phyloP scores from a whole-genome alignment of 768 basidiomycete genomes.

The Pulveroboletus sp. region DNA sequence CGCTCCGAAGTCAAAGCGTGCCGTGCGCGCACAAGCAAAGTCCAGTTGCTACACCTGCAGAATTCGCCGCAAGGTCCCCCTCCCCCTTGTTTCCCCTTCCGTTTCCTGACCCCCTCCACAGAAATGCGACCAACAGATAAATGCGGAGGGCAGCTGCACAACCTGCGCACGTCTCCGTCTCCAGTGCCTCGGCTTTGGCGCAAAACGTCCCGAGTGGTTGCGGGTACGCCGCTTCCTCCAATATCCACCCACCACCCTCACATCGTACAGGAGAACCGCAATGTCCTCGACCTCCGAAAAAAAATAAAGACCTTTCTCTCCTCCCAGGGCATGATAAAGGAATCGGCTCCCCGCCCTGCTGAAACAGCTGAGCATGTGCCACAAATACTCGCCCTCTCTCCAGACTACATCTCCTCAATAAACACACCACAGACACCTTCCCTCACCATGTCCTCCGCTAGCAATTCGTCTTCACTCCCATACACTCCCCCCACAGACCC shows the following conservation, averaged over 20 bases:
- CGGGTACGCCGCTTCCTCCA: conserved; percentile 46
- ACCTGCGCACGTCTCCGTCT: conserved; percentile 78
- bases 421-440: conserved; percentile 46
- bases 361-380: conserved; percentile 59
- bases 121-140: conserved; percentile 84
- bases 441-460: conserved; percentile 42
- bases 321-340: conserved; percentile 87
- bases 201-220: conserved; percentile 83
- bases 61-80: conserved; percentile 75
- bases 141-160: conserved; percentile 59
- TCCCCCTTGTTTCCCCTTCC: conserved; percentile 2
- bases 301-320: conserved; percentile 79
- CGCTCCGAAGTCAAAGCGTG: conserved; percentile 74
- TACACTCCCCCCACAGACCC: conserved; percentile 29
- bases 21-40: conserved; percentile 81
- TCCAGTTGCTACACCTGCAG: conserved; percentile 89
- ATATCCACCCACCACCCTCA: background rate
- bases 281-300: conserved; percentile 66
- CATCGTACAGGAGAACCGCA: conserved; percentile 58
- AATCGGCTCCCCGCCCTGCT: conserved; percentile 56
- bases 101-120: conserved; percentile 32
- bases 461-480: conserved; percentile 36
- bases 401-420: conserved; percentile 39
- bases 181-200: conserved; percentile 84
- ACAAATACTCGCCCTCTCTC: conserved; percentile 49